Evolutionary conservation across 2,329 filamentous ascomycete genomes (phyloP), one percentile per base, ranked within the genome.

Genomic region (Aspergillus tamarii): DNA sequence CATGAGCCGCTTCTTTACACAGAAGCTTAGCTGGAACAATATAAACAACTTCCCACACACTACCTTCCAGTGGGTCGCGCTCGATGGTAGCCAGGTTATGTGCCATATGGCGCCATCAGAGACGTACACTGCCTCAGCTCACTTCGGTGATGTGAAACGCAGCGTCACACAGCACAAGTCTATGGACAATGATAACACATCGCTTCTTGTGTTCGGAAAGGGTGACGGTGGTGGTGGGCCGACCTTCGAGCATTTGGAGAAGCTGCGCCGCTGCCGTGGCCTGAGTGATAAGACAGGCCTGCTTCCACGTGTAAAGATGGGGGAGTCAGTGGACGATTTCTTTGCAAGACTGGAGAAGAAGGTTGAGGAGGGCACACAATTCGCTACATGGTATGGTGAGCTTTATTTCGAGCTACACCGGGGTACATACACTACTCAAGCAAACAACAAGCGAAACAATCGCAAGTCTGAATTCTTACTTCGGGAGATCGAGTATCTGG

Each of bases 1-100:
- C 23, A 98, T 99, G 95, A 91, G 88, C 63, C 88, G 94, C 39
- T 99, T 99, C 83, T 91, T 99, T 73, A 99, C 95, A 0, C 95
- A 99, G 79, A 99, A 99, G 82, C 84, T 99, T 64, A 98, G 94
- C 83, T 99, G 95, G 95, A 98, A 98, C 83, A 98, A 98, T 77
- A 98, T 98, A 85, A 98, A 98, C 82, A 96, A 91, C 74, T 99
- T 98, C 81, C 95, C 95, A 0, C 95, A 98, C 76, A 98, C 95
- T 7, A 98, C 95, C 0, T 99, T 99, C 84, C 97, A 97, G 79
- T 99, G 95, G 95, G 94, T 99, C 36, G 88, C 93, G 14, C 87
- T 97, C 16, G 95, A 99, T 77, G 94, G 95, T 63, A 96, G 92
- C 73, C 95, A 98, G 75, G 95, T 99, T 69, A 88, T 99, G 66